Conservation (phyloP, 768 basidiomycete genomes). For the Pisolithus marmoratus region DNA sequence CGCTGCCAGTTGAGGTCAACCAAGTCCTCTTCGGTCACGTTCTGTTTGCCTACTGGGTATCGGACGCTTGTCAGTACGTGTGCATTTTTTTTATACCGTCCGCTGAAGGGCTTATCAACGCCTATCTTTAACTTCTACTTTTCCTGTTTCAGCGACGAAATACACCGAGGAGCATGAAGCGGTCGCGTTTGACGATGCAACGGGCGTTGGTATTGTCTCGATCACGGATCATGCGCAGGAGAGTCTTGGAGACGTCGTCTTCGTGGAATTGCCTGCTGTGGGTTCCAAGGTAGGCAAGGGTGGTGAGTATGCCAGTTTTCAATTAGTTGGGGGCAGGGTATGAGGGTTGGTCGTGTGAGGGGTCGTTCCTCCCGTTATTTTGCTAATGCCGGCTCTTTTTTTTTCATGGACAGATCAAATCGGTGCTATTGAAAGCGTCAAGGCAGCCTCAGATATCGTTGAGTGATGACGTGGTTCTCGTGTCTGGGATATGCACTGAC, state of each 20-base stretch:
- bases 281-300: constrained; percentile 63
- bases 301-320: constrained; percentile 47
- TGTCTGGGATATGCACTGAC: constrained; percentile 7
- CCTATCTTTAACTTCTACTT: neutral
- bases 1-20: neutral
- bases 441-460: constrained; percentile 94
- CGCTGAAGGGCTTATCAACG: neutral
- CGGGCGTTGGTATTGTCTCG: constrained; percentile 71
- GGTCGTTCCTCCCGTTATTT: too few species aligned
- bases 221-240: constrained; percentile 93
- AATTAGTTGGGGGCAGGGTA: neutral
- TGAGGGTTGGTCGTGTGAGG: neutral
- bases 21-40: neutral
- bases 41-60: neutral
- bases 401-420: constrained; percentile 57
- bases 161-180: constrained; percentile 90
- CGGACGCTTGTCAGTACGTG: constrained; percentile 8
- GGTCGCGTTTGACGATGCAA: constrained; percentile 69
- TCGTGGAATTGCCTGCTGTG: constrained; percentile 77
- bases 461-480: constrained; percentile 18
- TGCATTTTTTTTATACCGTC: neutral
- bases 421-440: constrained; percentile 94
- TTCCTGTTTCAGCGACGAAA: constrained; percentile 52
- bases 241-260: constrained; percentile 93
- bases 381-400: neutral